These are phyloP conservation scores for Backusella tuberculispora DNA, from an alignment of 192 early-diverging fungal genomes.

Conservation along the genomic window DNA sequence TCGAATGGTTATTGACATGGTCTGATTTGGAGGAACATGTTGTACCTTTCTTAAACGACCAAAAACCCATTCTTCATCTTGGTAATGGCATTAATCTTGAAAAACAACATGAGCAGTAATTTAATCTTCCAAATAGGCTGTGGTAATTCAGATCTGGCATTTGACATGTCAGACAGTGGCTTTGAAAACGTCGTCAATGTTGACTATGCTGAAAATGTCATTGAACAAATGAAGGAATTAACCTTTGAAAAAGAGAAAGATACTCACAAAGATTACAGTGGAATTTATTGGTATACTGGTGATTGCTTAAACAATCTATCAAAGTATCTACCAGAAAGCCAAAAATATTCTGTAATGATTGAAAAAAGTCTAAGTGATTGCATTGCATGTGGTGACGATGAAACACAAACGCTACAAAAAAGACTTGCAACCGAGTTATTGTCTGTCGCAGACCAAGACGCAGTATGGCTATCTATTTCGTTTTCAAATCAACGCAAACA, in stretches of 20 bases:
- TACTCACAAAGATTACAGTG: slow-evolving; percentile 9
- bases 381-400: slow-evolving; percentile 38
- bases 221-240: slow-evolving; percentile 27
- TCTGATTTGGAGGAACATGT: slow-evolving; percentile 13
- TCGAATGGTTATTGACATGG: slow-evolving; percentile 40
- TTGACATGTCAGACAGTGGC: slow-evolving; percentile 34
- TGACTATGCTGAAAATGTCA: slow-evolving; percentile 40
- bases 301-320: slow-evolving; percentile 26
- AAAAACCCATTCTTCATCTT: slow-evolving; percentile 20
- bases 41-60: slow-evolving; percentile 5
- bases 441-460: background rate
- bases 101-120: background rate
- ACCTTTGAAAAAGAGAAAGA: background rate
- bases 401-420: slow-evolving; percentile 3
- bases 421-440: background rate
- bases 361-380: slow-evolving; percentile 33
- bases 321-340: background rate
- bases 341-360: slow-evolving; percentile 25
- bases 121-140: slow-evolving; percentile 31
- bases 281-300: slow-evolving; percentile 16
- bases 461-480: slow-evolving; percentile 26
- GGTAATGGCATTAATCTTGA: background rate
- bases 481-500: slow-evolving; percentile 22
- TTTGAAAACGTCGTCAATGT: slow-evolving; percentile 25
- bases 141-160: slow-evolving; percentile 41